Conservation (phyloP, 192 early-diverging fungal species). For the Thamnidium elegans region DNA sequence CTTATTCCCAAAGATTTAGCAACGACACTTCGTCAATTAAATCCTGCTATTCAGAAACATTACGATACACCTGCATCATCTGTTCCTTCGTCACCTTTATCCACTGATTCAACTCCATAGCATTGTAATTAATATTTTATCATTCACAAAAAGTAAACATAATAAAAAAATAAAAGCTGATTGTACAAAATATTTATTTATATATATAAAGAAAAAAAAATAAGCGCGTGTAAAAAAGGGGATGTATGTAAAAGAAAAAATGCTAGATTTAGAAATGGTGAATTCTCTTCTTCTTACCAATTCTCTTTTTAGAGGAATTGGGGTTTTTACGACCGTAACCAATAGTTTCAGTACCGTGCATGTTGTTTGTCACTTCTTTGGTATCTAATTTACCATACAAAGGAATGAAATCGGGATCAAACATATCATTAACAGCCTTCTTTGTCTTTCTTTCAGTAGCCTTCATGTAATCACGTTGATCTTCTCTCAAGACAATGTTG, state of each 20-base stretch:
- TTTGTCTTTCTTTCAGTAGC: slow-evolving; percentile 50
- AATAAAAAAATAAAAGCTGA: too few species aligned
- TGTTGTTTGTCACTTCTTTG: slow-evolving; percentile 51
- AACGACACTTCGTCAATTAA: slow-evolving; percentile 39
- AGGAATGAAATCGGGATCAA: slow-evolving; percentile 68
- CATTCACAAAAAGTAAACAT: too few species aligned
- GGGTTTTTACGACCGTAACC: slow-evolving; percentile 70
- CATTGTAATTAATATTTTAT: too few species aligned
- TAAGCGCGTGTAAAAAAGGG: too few species aligned
- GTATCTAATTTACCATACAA: slow-evolving; percentile 40
- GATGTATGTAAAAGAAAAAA: not conserved
- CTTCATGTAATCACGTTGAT: slow-evolving; percentile 82
- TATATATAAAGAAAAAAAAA: too few species aligned
- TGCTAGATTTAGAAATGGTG: slow-evolving; percentile 4
- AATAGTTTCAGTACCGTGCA: slow-evolving; percentile 63
- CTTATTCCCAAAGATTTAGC: slow-evolving; percentile 48
- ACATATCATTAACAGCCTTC: slow-evolving; percentile 56
- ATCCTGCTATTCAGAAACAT: slow-evolving; percentile 14
- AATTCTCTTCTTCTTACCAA: slow-evolving; percentile 55
- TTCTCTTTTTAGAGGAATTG: slow-evolving; percentile 51
- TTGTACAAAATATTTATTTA: too few species aligned
- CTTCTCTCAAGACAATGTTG: slow-evolving; percentile 84
- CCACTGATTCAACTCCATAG: too few species aligned
- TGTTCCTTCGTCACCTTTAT: too few species aligned
- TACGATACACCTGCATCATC: not conserved